Conservation (phyloP, 1,284 basidiomycete genomes). For the Leccinum fuscescens region DNA sequence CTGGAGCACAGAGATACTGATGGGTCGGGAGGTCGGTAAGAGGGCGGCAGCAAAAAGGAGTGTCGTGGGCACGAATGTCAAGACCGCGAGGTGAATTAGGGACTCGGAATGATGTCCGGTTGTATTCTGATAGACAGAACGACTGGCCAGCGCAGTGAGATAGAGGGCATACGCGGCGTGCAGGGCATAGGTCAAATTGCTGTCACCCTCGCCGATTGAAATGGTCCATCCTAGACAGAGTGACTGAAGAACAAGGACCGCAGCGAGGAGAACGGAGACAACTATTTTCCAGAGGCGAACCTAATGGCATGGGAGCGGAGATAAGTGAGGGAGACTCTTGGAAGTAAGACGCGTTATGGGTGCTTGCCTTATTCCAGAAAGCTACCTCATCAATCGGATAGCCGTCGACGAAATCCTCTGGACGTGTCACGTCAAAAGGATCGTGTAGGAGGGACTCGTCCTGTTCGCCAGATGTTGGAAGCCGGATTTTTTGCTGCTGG, state of each 20-base stretch:
- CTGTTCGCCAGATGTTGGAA: slow-evolving; percentile 45
- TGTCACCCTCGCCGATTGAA: slow-evolving; percentile 36
- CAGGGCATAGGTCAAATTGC: slow-evolving; percentile 44
- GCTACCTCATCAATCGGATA: slow-evolving; percentile 66
- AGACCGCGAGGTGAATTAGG: slow-evolving; percentile 62
- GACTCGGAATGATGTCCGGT: slow-evolving; percentile 55
- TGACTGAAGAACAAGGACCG: slow-evolving; percentile 50
- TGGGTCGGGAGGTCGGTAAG: slow-evolving; percentile 43
- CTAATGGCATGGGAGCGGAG: slow-evolving; percentile 34
- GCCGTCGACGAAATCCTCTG: slow-evolving; percentile 73
- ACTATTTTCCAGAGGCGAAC: slow-evolving; percentile 56
- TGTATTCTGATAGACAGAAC: slow-evolving; percentile 53
- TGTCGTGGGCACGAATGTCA: slow-evolving; percentile 55
- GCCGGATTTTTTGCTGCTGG: slow-evolving; percentile 53
- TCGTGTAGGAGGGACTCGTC: slow-evolving; percentile 46
- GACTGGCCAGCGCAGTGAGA: slow-evolving; percentile 50
- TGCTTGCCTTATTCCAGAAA: slow-evolving; percentile 71
- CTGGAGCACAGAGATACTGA: slow-evolving; percentile 13
- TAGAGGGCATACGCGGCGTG: slow-evolving; percentile 63
- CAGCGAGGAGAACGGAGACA: slow-evolving; percentile 44
- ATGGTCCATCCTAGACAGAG: slow-evolving; percentile 52
- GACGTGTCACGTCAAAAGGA: slow-evolving; percentile 74
- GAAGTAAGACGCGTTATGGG: not conserved
- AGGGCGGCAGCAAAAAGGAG: slow-evolving; percentile 52
- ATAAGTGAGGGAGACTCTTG: slow-evolving; percentile 2